Conservation (phyloP, 305 asterid species). For the Solanum hybrid region DNA sequence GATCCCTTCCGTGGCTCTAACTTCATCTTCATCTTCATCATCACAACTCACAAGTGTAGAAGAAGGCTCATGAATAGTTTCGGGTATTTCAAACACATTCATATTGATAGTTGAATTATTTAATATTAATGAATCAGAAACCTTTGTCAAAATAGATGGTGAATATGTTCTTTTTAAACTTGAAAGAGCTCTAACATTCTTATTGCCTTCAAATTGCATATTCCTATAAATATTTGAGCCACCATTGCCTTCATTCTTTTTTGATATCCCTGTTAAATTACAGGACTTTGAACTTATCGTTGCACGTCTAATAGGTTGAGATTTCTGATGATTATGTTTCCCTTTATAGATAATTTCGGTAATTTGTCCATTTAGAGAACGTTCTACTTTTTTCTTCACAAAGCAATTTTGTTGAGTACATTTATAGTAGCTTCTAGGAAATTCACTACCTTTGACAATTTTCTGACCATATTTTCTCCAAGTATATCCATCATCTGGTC, state of each 20-base stretch:
- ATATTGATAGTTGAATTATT: not conserved
- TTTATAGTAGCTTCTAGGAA: constrained; percentile 54
- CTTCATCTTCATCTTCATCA: constrained; percentile 6
- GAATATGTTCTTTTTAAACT: not conserved
- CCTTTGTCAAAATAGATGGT: not conserved
- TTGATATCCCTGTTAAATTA: not conserved
- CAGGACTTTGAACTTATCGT: not conserved
- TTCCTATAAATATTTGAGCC: not conserved
- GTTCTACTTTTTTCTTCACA: constrained; percentile 45
- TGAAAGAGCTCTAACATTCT: not conserved
- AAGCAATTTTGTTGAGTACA: constrained; percentile 42
- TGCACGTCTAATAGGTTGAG: constrained; percentile 30
- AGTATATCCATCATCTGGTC: constrained; percentile 44
- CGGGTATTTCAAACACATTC: not conserved
- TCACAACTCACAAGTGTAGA: not conserved
- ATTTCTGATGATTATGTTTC: constrained; percentile 39
- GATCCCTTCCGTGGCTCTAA: not conserved
- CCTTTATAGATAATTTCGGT: constrained; percentile 50
- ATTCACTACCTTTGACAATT: constrained; percentile 45
- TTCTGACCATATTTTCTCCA: constrained; percentile 58
- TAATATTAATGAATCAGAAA: not conserved
- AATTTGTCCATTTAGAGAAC: constrained; percentile 33
- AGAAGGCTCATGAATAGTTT: not conserved
- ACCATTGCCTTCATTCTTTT: not conserved
- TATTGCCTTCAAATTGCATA: not conserved